phyloP scores from a whole-genome alignment of 176 grass and related monocot species.

The Lolium perenne region DNA sequence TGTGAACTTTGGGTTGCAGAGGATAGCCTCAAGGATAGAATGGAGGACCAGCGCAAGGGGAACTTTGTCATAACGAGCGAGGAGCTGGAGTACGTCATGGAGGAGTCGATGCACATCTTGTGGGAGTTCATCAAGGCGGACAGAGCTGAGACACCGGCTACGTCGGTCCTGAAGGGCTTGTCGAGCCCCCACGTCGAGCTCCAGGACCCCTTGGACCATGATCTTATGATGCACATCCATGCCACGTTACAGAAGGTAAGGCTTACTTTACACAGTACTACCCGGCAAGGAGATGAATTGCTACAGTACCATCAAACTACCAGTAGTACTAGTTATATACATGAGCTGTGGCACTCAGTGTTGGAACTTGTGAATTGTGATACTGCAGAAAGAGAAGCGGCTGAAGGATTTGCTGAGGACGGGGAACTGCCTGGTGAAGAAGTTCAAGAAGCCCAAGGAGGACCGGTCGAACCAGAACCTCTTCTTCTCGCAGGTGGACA shows the following conservation, averaged over 20 bases:
- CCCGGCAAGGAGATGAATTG: conserved; percentile 3
- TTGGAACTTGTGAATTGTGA: neutral
- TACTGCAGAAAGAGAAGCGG: conserved; percentile 80
- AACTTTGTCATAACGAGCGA: conserved; percentile 71
- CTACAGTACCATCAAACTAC: neutral
- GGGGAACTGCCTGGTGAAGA: conserved; percentile 92
- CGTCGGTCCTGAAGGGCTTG: conserved; percentile 69
- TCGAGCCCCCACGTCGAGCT: conserved; percentile 66
- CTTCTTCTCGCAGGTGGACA: conserved; percentile 93
- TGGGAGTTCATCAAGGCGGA: conserved; percentile 97
- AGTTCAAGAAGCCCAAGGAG: conserved; percentile 96
- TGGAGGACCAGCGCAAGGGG: conserved; percentile 80
- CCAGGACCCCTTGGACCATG: conserved; percentile 69
- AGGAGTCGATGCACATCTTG: conserved; percentile 74
- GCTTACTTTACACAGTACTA: neutral
- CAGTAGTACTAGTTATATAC: neutral
- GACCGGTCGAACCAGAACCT: conserved; percentile 79
- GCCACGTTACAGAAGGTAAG: conserved; percentile 82
- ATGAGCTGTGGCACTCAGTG: neutral
- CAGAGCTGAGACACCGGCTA: conserved; percentile 57
- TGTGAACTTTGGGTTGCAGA: conserved; percentile 55
- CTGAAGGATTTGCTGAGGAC: conserved; percentile 88
- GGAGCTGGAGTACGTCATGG: conserved; percentile 80
- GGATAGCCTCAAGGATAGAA: conserved; percentile 82
- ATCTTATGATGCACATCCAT: conserved; percentile 67